A percentile compares a stretch with the other conserved stretches of the same genome.
phyloP scores from a whole-genome alignment of 2,329 filamentous ascomycete species.

The Diaporthe nobilis region DNA sequence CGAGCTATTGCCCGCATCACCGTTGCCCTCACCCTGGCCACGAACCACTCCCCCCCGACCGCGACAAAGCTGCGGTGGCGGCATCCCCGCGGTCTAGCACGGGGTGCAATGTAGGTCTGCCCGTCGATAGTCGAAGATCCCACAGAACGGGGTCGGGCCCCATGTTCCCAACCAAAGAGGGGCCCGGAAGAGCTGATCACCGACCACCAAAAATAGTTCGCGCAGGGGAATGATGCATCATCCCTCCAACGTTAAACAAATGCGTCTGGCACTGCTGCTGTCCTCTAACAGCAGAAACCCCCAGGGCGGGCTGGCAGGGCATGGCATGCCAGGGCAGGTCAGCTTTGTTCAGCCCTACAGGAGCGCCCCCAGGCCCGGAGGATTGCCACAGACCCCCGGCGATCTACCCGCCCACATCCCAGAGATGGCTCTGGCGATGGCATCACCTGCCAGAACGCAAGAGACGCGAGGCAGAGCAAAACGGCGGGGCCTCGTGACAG shows the following conservation, averaged over 20 bases:
- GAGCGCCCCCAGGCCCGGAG: background rate
- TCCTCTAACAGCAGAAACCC: background rate
- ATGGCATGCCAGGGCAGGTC: background rate
- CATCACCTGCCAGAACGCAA: conserved; percentile 6
- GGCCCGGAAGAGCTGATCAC: conserved; percentile 33
- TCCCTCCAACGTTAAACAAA: conserved; percentile 5
- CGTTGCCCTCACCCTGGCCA: background rate
- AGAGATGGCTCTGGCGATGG: conserved; percentile 3
- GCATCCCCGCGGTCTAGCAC: conserved; percentile 33
- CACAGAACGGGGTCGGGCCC: conserved; percentile 4
- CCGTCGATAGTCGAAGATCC: conserved; percentile 27
- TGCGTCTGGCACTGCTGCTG: conserved; percentile 14
- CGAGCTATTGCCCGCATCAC: background rate
- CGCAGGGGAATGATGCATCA: conserved; percentile 28
- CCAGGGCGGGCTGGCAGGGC: background rate
- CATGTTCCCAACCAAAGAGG: conserved; percentile 24
- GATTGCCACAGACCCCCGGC: conserved; percentile 19
- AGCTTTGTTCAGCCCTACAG: conserved; percentile 28
- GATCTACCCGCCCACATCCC: conserved; percentile 11
- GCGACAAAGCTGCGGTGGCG: background rate
- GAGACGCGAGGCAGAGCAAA: background rate
- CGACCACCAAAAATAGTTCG: conserved; percentile 31
- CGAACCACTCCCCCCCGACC: background rate
- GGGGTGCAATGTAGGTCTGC: conserved; percentile 40
- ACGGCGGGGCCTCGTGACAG: background rate